Base-by-base conservation (phyloP, 2,329 filamentous ascomycete species). In the Passalora sequoiae region DNA sequence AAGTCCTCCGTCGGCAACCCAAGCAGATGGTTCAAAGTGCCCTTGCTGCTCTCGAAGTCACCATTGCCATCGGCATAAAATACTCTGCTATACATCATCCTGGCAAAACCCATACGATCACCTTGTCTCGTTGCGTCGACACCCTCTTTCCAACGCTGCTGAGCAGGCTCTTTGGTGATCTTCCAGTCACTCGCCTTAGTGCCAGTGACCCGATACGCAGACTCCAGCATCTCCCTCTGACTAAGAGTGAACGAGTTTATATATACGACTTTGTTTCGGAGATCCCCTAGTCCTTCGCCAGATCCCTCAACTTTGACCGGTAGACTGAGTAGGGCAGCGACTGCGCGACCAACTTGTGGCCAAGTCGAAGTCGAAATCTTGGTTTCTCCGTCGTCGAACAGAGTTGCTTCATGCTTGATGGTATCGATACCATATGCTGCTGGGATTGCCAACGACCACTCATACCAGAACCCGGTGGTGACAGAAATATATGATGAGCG, bases 201-300 rank as follows among this genome's bases (percentile, higher is more conserved):
- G 0, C 73, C 73, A 0, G 76, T 75, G 3, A 80, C 80, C 0
- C 75, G 73, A 54, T 80, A 70, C 9, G 81, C 62, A n/a, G 72
- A 74, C 28, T 75, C 73, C 41, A 86, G 70, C 68, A 86, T 84
- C 7, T 86, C 81, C 8, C 71, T 69, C 60, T 86, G 83, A 46
- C 64, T 77, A 47, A 80, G 53, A 8, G 66, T 60, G 64, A 83
- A 85, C 47, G 75, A 80, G 6, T 67, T 69, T 8, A 81, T 52
- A 52, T 71, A 77, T 1, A 82, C 56, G 0, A 55, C 50, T 38
- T 70, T 69, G 60, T 81, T 77, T 2, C 65, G 62, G 53, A 68
- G 78, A 24, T 60, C 30, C 16, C 51, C 49, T 4, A 54, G 40
- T 13, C 40, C 35, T 12, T 38, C 38, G 13, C 30, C 33, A 15